Percentiles rank a stretch among this genome's conserved stretches.
Evolutionary conservation across 371 early-diverging fungal genomes (phyloP).

Genomic region (Synchytrium microbalum): DNA sequence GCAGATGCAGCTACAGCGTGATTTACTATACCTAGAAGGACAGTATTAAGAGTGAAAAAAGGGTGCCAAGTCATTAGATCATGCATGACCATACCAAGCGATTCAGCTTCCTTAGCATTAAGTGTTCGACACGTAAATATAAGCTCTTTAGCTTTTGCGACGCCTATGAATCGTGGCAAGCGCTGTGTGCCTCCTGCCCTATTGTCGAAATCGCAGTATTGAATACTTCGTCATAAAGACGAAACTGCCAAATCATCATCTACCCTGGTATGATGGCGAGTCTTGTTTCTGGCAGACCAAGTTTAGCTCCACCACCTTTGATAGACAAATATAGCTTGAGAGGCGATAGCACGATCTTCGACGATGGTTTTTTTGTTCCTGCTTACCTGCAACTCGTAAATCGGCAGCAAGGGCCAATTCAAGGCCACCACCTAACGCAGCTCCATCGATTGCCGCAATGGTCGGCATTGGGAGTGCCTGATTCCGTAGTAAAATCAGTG

Average conservation of each 20-base stretch:
- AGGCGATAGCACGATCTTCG: background rate
- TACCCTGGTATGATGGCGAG: conserved; percentile 97
- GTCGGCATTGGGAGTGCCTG: conserved; percentile 85
- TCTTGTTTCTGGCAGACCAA: conserved; percentile 89
- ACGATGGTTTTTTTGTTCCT: background rate
- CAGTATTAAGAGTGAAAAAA: conserved; percentile 2
- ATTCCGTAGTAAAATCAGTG: conserved; percentile 4
- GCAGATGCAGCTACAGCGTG: conserved; percentile 58
- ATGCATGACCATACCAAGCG: conserved; percentile 39
- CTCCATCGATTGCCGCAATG: conserved; percentile 91
- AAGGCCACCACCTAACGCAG: conserved; percentile 91
- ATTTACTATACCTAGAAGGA: conserved; percentile 65
- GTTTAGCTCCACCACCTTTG: conserved; percentile 50
- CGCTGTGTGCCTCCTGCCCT: conserved; percentile 96
- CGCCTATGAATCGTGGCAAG: conserved; percentile 78
- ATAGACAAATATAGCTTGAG: conserved; percentile 7
- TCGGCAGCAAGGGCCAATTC: conserved; percentile 92
- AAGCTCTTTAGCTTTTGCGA: conserved; percentile 83
- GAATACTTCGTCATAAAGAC: background rate
- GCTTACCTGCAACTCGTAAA: conserved; percentile 74
- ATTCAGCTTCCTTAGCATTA: conserved; percentile 51
- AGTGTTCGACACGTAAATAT: conserved; percentile 77
- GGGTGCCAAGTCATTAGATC: background rate
- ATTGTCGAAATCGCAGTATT: conserved; percentile 1
- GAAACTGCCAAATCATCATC: conserved; percentile 7